Base-by-base conservation (phyloP, 2,329 filamentous ascomycete genomes). In the Arachnomyces sp. region DNA sequence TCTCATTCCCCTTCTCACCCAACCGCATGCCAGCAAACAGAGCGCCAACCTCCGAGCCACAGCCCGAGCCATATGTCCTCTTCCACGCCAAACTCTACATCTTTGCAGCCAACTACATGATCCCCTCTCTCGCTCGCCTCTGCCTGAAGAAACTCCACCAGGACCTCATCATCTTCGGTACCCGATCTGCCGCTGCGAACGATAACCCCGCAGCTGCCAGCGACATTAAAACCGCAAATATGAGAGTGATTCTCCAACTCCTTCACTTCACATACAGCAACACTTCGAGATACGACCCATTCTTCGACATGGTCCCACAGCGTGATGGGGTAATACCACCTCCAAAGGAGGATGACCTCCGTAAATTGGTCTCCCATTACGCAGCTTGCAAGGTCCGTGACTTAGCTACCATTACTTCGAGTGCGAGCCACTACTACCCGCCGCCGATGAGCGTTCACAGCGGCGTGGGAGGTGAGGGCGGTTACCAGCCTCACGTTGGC, bases 21-120 rank as follows among this genome's bases (percentile, higher is more conserved):
- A 25, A 25, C 20, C 20, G 20, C 20, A 17, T 43, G n/a, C 40
- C 45, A 4, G 40, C 43, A 7, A 39, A 42, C 5, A 42, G 46
- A 11, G 32, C 40, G 12, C 40, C 36, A 35, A 33, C 37, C 8
- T 33, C n/a, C 32, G 40, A 29, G 28, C 33, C 36, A 2, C 44
- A 50, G 8, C 34, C 34, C 18, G 38, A 60, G 9, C 61, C 62
- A 3, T 65, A 66, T 40, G 54, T 65, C 18, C 53, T 63, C 30
- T 65, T 65, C 49, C 63, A 66, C 31, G 63, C 63, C n/a, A 65
- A 66, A 49, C 43, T 66, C 34, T 65, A 66, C 44, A 58, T 64
- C 42, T 65, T 66, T 40, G 61, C 63, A n/a, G 61, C 60, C 2
- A 59, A 59, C 36, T 66, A 63, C 48, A 49, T 65, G 32, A 62